Conservation (phyloP, 805 yeast genomes). For the Kodamaea hsintzibuensis region DNA sequence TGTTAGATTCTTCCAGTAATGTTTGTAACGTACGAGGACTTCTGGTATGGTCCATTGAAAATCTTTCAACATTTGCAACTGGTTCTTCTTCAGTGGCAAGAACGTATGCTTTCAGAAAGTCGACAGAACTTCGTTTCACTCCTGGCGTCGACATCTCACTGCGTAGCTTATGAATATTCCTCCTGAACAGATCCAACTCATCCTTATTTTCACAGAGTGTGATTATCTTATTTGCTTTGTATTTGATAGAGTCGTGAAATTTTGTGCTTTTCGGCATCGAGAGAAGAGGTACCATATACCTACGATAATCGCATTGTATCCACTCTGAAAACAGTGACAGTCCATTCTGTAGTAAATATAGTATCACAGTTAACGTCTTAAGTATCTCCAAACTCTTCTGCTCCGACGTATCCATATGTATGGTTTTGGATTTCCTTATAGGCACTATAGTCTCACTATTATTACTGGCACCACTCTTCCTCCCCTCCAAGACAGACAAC, state of each 20-base stretch:
- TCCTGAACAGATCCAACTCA: slow-evolving; percentile 40
- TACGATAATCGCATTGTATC: slow-evolving; percentile 24
- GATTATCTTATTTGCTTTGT: slow-evolving; percentile 36
- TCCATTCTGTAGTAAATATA: slow-evolving; percentile 55
- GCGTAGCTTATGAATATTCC: slow-evolving; percentile 41
- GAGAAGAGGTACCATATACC: slow-evolving; percentile 20
- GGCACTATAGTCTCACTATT: background rate
- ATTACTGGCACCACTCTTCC: background rate
- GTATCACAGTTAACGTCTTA: slow-evolving; percentile 53
- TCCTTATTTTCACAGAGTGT: slow-evolving; percentile 31
- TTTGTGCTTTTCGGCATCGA: slow-evolving; percentile 13
- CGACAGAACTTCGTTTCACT: slow-evolving; percentile 15
- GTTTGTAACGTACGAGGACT: background rate
- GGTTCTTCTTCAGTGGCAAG: slow-evolving; percentile 9
- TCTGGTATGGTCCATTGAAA: background rate
- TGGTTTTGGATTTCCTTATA: slow-evolving; percentile 4
- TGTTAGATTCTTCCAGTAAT: background rate
- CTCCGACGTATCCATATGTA: background rate
- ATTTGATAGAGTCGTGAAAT: slow-evolving; percentile 34
- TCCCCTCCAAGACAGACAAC: background rate
- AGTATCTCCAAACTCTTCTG: slow-evolving; percentile 23
- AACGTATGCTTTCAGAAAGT: slow-evolving; percentile 18
- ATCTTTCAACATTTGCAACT: background rate
- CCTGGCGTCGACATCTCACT: slow-evolving; percentile 46
- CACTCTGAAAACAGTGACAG: slow-evolving; percentile 51